These are phyloP conservation scores for Thalassiosira ordinaria DNA, from an alignment of 352 stramenopile species.

Conservation along the genomic window DNA sequence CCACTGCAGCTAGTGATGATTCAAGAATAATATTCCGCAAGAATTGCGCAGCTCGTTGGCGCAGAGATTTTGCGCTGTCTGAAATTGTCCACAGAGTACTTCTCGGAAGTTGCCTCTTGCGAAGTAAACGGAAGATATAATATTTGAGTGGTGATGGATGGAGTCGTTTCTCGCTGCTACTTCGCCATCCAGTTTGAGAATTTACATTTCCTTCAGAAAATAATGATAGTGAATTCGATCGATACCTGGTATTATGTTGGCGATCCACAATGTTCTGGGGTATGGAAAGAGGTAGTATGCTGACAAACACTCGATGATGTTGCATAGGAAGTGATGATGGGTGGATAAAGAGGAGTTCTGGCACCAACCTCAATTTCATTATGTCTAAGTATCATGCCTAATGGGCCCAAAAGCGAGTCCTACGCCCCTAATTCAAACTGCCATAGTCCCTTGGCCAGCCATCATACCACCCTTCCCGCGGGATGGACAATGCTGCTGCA, in stretches of 20 bases:
- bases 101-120: not conserved
- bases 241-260: no score
- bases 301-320: not conserved
- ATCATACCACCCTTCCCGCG: no score
- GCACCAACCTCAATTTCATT: slow-evolving; percentile 2
- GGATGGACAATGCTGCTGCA: no score
- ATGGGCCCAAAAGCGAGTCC: no score
- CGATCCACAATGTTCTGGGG: no score
- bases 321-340: not conserved
- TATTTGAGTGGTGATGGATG: no score
- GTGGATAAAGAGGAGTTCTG: slow-evolving; percentile 8
- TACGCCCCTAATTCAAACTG: no score
- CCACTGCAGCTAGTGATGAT: slow-evolving; percentile 6
- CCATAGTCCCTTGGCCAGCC: no score
- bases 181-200: no score
- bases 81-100: not conserved
- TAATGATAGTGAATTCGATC: no score
- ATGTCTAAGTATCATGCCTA: slow-evolving; percentile 19
- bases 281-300: not conserved
- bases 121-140: not conserved
- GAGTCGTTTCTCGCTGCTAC: no score
- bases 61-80: not conserved
- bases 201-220: no score
- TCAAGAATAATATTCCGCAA: slow-evolving; percentile 1
- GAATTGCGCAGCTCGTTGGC: not conserved